phyloP scores from a whole-genome alignment of 345 rosid genomes.

The Citrus medica region DNA sequence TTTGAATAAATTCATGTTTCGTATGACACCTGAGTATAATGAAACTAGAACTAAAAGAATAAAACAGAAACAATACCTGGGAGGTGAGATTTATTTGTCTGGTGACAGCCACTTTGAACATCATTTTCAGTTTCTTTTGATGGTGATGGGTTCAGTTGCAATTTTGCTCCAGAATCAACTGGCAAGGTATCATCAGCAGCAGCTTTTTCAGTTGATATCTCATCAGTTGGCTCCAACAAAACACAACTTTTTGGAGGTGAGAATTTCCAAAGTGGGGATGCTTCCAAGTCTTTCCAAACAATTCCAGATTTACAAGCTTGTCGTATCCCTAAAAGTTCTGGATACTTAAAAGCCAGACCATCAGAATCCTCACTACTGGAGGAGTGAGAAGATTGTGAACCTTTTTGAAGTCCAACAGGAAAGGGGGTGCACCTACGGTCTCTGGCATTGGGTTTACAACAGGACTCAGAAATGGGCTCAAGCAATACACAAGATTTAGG shows the following conservation, averaged over 20 bases:
- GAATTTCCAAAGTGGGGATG: constrained; percentile 76
- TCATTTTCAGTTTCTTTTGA: constrained; percentile 15
- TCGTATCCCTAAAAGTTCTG: constrained; percentile 67
- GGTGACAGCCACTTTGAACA: constrained; percentile 12
- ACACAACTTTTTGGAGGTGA: constrained; percentile 91
- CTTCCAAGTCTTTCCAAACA: constrained; percentile 41
- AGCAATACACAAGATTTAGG: constrained; percentile 76
- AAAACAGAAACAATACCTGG: constrained; percentile 12
- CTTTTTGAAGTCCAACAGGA: constrained; percentile 39
- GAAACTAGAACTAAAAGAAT: not conserved
- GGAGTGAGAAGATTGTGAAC: constrained; percentile 47
- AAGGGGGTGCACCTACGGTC: constrained; percentile 51
- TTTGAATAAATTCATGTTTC: not conserved
- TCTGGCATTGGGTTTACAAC: constrained; percentile 25
- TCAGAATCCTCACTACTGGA: constrained; percentile 46
- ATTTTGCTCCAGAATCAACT: constrained; percentile 12
- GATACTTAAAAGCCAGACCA: constrained; percentile 51
- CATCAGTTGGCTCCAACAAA: constrained; percentile 60
- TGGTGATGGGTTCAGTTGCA: constrained; percentile 8
- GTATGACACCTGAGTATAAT: not conserved
- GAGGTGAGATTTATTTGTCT: constrained; percentile 14
- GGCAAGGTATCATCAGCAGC: constrained; percentile 19
- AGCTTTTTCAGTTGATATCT: constrained; percentile 23
- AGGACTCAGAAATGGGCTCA: constrained; percentile 45
- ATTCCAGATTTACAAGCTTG: constrained; percentile 36